Percentiles rank a stretch among this genome's conserved stretches.
Evolutionary conservation across 345 rosid species (phyloP).

Genomic region (Gossypium bickii): DNA sequence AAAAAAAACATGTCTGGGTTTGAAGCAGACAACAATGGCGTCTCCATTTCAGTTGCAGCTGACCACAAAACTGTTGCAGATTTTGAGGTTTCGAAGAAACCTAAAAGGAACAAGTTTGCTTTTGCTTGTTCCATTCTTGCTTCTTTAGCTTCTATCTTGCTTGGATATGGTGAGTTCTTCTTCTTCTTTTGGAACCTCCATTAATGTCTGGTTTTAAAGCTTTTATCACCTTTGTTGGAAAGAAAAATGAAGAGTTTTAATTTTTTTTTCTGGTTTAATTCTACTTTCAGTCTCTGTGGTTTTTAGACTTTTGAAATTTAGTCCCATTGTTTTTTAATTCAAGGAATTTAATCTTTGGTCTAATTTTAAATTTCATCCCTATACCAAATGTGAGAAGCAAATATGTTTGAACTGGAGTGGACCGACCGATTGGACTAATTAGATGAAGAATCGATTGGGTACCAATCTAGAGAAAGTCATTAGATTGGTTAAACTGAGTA

Average conservation of each 20-base stretch:
- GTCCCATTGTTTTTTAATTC: too few species aligned
- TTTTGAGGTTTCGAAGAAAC: constrained; percentile 40
- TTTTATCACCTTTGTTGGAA: not conserved
- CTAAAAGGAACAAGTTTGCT: constrained; percentile 52
- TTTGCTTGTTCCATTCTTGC: constrained; percentile 54
- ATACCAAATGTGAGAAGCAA: too few species aligned
- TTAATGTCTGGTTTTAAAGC: not conserved
- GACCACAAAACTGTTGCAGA: constrained; percentile 26
- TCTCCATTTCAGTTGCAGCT: not conserved
- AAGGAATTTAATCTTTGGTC: too few species aligned
- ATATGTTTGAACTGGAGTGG: too few species aligned
- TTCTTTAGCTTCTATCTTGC: constrained; percentile 61
- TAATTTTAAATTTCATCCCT: too few species aligned
- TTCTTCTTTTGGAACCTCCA: not conserved
- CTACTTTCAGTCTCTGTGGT: too few species aligned
- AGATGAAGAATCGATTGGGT: too few species aligned
- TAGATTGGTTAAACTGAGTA: too few species aligned
- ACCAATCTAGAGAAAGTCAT: too few species aligned
- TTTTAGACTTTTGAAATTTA: too few species aligned
- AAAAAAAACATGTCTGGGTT: constrained; percentile 18
- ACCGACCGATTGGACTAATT: too few species aligned
- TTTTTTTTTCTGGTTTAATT: too few species aligned
- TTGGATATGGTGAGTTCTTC: constrained; percentile 52
- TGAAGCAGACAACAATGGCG: constrained; percentile 6
- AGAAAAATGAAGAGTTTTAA: not conserved